Base-by-base conservation (phyloP, 1,284 basidiomycete species). In the Cryptococcus jaspeensis region DNA sequence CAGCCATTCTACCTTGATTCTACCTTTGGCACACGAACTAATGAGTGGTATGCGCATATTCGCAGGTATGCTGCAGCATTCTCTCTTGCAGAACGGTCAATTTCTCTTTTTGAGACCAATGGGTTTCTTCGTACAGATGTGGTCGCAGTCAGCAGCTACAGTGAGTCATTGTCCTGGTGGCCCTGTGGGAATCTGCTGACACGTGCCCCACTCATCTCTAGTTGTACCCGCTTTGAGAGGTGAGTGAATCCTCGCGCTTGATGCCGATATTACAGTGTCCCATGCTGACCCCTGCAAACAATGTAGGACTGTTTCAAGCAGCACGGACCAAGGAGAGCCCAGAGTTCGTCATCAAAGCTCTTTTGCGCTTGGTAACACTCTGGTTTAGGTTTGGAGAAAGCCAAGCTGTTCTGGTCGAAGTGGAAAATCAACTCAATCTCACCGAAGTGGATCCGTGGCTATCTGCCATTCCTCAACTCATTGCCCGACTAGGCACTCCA, bases 381-480 rank as follows among this genome's bases (percentile, higher is more conserved):
- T 99, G 96, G 96, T 98, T 99, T 83, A 93, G 97, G 75, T 98
- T 89, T 73, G 95, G 95, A n/a, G 85, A 87, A 43, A 87, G 92
- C 63, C 86, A 90, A 55, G 87, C 92, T 56, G 92, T 99, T 59
- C 58, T 74, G 13, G 49, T 63, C n/a, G 69, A 71, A 38, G 66
- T 73, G 9, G 61, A 66, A 38, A 54, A 61, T 15, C 69, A 74
- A 42, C 66, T 74, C 6, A 55, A 51, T 16, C 35, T 55, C 0
- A 76, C 73, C 1, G 50, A 62, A 1, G 60, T 70, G 32, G 57
- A 53, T 9, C 53, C 61, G 0, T 76, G 74, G 74, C 60, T 76
- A 13, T 60, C 62, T 18, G 72, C 71, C 3, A 68, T 76, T 9
- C 74, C 74, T 11, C 74, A 76, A 46, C 67, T 76, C 7, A 76